Evolutionary conservation across 2,329 filamentous ascomycete genomes (phyloP), one percentile per base, ranked within the genome.

Genomic region (Hypoxylon sp.): DNA sequence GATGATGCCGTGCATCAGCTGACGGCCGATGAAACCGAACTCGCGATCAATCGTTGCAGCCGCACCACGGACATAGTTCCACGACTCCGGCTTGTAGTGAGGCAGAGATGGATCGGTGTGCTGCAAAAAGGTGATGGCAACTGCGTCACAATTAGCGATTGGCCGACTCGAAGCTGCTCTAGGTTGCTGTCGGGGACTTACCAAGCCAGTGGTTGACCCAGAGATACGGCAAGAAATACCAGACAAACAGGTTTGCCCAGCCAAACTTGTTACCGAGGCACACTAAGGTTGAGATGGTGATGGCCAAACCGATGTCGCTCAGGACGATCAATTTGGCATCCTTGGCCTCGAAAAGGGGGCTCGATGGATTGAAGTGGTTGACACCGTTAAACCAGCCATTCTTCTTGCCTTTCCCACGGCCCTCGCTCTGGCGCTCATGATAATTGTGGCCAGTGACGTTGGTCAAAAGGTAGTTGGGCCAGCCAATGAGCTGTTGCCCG

Each of bases 161-260:
- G 76, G 77, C 76, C 62, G 45, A 73, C 38, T 11, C 32, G 6
- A 48, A 60, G 30, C 28, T 6, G 3, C 11, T 19, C 11, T 32
- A 21, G 17, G 9, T 28, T 13, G 14, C 45, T n/a, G 30, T 43
- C 49, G 14, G 57, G 63, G 10, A 87, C 92, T 87, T 90, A 96
- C 93, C 93, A 62, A 98, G 91, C 95, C 95, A 98, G 89, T 98
- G 94, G 88, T 98, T 97, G 62, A 98, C 94, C 95, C 95, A 98
- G 68, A 98, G 86, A 81, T 98, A 99, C 38, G 96, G 96, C 65
- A 97, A 78, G 77, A 94, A 90, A 84, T 99, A 99, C 95, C 96
- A 98, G 70, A 99, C 91, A 66, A 92, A 83, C 79, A 98, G 85
- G 85, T 98, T 98, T 78, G 85, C 80, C 85, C 90, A 95, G 77